Conservation (phyloP, 2,329 filamentous ascomycete species). For the Phymatotrichopsis omnivora region DNA sequence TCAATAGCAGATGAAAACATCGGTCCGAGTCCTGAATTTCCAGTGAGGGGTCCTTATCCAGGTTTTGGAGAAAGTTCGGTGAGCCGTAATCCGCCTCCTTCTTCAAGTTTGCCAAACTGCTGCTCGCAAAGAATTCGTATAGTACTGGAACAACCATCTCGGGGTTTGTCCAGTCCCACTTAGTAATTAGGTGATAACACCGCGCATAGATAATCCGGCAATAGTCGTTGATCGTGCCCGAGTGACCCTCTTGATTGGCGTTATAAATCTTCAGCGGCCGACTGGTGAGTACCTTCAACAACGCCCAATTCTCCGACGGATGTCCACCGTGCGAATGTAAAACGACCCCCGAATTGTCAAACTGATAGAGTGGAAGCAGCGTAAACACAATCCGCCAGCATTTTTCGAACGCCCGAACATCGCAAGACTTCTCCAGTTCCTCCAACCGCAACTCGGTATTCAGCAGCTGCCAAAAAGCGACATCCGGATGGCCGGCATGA, state of each 20-base stretch:
- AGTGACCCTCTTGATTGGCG: slow-evolving; percentile 43
- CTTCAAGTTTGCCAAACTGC: slow-evolving; percentile 51
- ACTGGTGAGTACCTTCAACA: slow-evolving; percentile 49
- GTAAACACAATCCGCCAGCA: slow-evolving; percentile 51
- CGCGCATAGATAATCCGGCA: slow-evolving; percentile 49
- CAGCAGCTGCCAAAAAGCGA: slow-evolving; percentile 51
- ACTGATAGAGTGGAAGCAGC: slow-evolving; percentile 51
- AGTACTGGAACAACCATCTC: slow-evolving; percentile 49
- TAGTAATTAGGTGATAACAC: slow-evolving; percentile 52
- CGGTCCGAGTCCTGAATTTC: slow-evolving; percentile 46
- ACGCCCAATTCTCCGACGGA: slow-evolving; percentile 49
- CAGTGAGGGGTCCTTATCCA: slow-evolving; percentile 40
- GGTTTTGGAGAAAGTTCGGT: slow-evolving; percentile 50
- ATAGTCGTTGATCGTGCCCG: slow-evolving; percentile 55
- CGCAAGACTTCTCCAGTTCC: slow-evolving; percentile 35
- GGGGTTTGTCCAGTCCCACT: slow-evolving; percentile 56
- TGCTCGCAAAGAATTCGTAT: slow-evolving; percentile 58
- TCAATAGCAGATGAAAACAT: slow-evolving; percentile 59
- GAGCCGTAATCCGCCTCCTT: slow-evolving; percentile 55
- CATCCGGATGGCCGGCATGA: slow-evolving; percentile 42
- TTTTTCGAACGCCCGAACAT: slow-evolving; percentile 45
- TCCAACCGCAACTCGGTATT: slow-evolving; percentile 40
- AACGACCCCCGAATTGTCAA: slow-evolving; percentile 45
- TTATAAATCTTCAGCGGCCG: slow-evolving; percentile 51
- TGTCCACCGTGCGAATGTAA: slow-evolving; percentile 1